Conservation (phyloP, 2,329 filamentous ascomycete genomes). For the Parascedosporium putredinis region DNA sequence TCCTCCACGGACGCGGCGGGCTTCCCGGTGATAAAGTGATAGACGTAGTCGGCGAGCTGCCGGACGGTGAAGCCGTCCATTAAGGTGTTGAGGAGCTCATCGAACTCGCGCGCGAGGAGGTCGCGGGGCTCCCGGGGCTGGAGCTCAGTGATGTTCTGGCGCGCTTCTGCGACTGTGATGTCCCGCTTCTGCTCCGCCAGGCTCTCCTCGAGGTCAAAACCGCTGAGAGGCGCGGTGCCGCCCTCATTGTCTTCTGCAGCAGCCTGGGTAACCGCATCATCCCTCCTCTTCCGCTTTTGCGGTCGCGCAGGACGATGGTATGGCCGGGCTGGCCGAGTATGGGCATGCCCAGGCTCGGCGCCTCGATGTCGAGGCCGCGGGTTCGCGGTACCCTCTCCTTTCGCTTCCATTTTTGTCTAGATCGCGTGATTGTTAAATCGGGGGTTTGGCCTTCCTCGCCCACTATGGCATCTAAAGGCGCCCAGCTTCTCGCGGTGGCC, state of each 20-base stretch:
- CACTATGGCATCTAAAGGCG: too few species aligned
- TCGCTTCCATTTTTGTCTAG: not conserved
- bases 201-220: constrained; percentile 22
- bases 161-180: constrained; percentile 24
- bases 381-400: not conserved
- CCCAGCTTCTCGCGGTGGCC: too few species aligned
- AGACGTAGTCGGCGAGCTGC: constrained; percentile 36
- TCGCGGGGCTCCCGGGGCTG: constrained; percentile 28
- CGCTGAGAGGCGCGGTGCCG: constrained; percentile 4
- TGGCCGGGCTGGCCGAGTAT: constrained; percentile 27
- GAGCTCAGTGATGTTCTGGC: constrained; percentile 37
- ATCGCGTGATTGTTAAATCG: too few species aligned
- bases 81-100: constrained; percentile 27
- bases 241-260: constrained; percentile 10
- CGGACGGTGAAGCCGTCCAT: constrained; percentile 32
- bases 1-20: not conserved
- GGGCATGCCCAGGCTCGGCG: constrained; percentile 17
- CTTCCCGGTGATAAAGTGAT: not conserved
- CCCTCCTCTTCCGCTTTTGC: constrained; percentile 6
- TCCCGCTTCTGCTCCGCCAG: constrained; percentile 18
- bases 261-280: not conserved
- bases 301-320: constrained; percentile 36
- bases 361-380: constrained; percentile 2
- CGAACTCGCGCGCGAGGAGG: constrained; percentile 30
- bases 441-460: too few species aligned